These are phyloP conservation scores for Mycena indigotica DNA, from an alignment of 768 basidiomycete species.

Conservation along the genomic window DNA sequence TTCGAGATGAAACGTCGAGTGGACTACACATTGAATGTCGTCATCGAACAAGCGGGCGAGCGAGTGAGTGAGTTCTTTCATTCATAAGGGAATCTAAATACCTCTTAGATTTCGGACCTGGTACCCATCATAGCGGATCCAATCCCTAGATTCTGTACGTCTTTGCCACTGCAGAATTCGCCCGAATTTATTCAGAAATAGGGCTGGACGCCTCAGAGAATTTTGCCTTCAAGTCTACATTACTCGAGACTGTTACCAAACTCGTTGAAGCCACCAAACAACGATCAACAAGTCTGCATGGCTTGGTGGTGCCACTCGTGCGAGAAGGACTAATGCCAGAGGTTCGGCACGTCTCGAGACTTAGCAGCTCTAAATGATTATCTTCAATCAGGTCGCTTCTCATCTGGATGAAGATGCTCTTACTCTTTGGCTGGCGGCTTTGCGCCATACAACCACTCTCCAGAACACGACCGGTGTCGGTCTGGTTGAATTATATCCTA, in stretches of 20 bases:
- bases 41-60: constrained; percentile 60
- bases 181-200: too few species aligned
- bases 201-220: constrained; percentile 72
- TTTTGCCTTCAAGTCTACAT: constrained; percentile 68
- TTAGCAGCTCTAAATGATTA: too few species aligned
- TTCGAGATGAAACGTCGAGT: constrained; percentile 78
- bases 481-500: constrained; percentile 67
- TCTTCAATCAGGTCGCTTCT: constrained; percentile 64
- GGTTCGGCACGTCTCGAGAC: too few species aligned
- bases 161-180: too few species aligned
- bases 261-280: constrained; percentile 75
- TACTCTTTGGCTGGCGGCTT: constrained; percentile 69
- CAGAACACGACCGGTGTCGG: constrained; percentile 49
- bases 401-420: constrained; percentile 81
- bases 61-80: constrained; percentile 30
- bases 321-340: constrained; percentile 62
- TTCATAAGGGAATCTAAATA: neutral
- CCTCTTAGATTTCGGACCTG: constrained; percentile 65
- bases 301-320: constrained; percentile 64
- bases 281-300: constrained; percentile 55
- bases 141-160: constrained; percentile 72
- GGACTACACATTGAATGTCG: constrained; percentile 64
- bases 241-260: constrained; percentile 71
- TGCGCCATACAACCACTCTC: constrained; percentile 64
- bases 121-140: constrained; percentile 61